Evolutionary conservation across 2,329 filamentous ascomycete genomes (phyloP).

Genomic region (Pseudomassariella vexata): DNA sequence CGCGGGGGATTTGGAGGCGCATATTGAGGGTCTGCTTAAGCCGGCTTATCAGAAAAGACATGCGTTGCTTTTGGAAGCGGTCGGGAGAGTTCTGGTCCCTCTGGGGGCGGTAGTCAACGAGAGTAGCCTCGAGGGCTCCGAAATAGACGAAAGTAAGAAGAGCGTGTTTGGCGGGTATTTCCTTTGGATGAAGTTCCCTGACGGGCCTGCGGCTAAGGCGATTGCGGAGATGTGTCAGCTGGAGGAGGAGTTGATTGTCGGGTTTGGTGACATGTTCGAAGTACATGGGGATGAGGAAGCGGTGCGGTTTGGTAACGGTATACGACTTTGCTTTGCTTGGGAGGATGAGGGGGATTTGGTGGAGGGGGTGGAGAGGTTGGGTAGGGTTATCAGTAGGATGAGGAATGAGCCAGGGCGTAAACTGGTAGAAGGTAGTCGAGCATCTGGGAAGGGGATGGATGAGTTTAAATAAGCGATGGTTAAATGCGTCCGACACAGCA

Average conservation of each 20-base stretch:
- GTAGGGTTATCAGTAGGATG: constrained; percentile 27
- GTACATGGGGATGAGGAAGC: constrained; percentile 50
- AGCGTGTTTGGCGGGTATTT: constrained; percentile 75
- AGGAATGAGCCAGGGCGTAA: too few species aligned
- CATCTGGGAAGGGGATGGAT: neutral
- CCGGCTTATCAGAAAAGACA: constrained; percentile 42
- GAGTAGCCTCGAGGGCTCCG: constrained; percentile 11
- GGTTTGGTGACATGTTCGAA: constrained; percentile 64
- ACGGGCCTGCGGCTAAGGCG: constrained; percentile 42
- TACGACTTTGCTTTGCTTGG: constrained; percentile 70
- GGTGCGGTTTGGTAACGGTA: constrained; percentile 49
- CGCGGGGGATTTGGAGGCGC: constrained; percentile 35
- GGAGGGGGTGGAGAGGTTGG: constrained; percentile 63
- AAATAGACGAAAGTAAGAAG: constrained; percentile 26
- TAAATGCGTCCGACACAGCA: too few species aligned
- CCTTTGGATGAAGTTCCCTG: constrained; percentile 67
- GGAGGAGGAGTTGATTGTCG: constrained; percentile 63
- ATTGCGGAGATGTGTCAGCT: constrained; percentile 52
- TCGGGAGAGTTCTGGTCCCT: constrained; percentile 54
- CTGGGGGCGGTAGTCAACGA: constrained; percentile 43
- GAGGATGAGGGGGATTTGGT: constrained; percentile 59
- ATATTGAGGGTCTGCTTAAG: constrained; percentile 34
- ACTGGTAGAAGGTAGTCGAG: too few species aligned
- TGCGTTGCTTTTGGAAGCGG: constrained; percentile 47
- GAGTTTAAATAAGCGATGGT: too few species aligned